Evolutionary conservation across 495 filamentous ascomycete species (phyloP).

Genomic region (Penicilliopsis zonata): DNA sequence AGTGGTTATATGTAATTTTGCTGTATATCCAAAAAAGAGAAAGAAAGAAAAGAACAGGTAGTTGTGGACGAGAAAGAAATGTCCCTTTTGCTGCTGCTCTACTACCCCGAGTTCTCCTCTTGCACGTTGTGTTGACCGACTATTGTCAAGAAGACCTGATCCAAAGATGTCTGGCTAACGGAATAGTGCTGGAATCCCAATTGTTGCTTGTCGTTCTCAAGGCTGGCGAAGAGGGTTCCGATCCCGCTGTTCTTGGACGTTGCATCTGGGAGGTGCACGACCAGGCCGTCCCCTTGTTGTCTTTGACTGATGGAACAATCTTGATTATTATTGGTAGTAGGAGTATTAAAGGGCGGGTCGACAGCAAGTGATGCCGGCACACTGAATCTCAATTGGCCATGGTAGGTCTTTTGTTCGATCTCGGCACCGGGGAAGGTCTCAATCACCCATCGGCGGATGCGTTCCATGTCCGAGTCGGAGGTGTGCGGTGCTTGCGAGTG

Average conservation of each 20-base stretch:
- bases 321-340: too few species aligned
- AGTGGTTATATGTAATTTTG: background rate
- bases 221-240: conserved; percentile 51
- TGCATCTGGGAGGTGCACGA: too few species aligned
- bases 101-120: conserved; percentile 49
- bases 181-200: conserved; percentile 70
- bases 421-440: conserved; percentile 42
- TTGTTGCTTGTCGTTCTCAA: conserved; percentile 54
- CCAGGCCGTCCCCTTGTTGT: background rate
- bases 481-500: conserved; percentile 61
- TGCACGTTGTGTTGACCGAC: conserved; percentile 63
- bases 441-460: conserved; percentile 49
- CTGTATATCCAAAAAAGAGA: conserved; percentile 1
- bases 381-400: conserved; percentile 71
- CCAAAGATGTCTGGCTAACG: conserved; percentile 69
- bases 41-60: conserved; percentile 1
- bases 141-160: conserved; percentile 79
- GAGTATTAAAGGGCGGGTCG: background rate
- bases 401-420: conserved; percentile 62
- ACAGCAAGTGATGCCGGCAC: conserved; percentile 37
- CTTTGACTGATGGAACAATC: too few species aligned
- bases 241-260: conserved; percentile 23
- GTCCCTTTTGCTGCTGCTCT: background rate
- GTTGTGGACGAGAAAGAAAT: conserved; percentile 28
- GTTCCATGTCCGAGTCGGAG: conserved; percentile 47